These are phyloP conservation scores for Calvatia gigantea DNA, from an alignment of 768 basidiomycete genomes.

Conservation along the genomic window DNA sequence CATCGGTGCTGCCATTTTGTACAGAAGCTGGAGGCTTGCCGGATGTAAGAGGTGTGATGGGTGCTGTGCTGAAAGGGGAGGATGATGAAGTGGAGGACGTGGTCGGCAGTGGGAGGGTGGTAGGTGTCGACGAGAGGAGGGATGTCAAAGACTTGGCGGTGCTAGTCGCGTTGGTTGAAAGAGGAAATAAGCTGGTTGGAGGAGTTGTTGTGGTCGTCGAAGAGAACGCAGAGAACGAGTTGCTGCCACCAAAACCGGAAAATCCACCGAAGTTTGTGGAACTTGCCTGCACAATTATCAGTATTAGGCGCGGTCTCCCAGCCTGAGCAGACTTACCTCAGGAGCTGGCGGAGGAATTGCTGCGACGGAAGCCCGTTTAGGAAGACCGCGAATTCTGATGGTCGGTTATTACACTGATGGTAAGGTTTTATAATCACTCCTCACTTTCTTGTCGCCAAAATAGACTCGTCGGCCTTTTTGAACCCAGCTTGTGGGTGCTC, in stretches of 20 bases:
- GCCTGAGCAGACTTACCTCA: not conserved
- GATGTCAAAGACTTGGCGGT: slow-evolving; percentile 7
- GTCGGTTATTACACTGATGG: slow-evolving; percentile 12
- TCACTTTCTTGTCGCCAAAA: slow-evolving; percentile 55
- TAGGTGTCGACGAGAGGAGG: slow-evolving; percentile 1
- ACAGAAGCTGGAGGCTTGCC: slow-evolving; percentile 11
- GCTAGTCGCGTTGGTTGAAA: not conserved
- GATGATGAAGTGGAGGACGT: not conserved
- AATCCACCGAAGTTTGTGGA: slow-evolving; percentile 50
- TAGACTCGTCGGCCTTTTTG: slow-evolving; percentile 56
- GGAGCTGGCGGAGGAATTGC: slow-evolving; percentile 3
- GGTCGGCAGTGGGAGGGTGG: not conserved
- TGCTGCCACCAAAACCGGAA: slow-evolving; percentile 46
- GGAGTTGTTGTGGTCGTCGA: slow-evolving; percentile 13
- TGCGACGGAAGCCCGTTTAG: slow-evolving; percentile 38
- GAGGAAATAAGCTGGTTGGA: slow-evolving; percentile 9
- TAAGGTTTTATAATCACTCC: slow-evolving; percentile 20
- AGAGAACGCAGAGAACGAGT: slow-evolving; percentile 27
- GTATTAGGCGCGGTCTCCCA: not conserved
- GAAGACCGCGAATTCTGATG: slow-evolving; percentile 61
- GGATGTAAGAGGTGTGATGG: not conserved
- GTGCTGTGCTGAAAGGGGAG: not conserved
- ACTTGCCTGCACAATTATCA: slow-evolving; percentile 20
- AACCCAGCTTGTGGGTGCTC: slow-evolving; percentile 32
- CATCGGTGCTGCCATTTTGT: slow-evolving; percentile 21